Evolutionary conservation across 2,329 filamentous ascomycete genomes (phyloP).

Genomic region (Alternaria sp.): DNA sequence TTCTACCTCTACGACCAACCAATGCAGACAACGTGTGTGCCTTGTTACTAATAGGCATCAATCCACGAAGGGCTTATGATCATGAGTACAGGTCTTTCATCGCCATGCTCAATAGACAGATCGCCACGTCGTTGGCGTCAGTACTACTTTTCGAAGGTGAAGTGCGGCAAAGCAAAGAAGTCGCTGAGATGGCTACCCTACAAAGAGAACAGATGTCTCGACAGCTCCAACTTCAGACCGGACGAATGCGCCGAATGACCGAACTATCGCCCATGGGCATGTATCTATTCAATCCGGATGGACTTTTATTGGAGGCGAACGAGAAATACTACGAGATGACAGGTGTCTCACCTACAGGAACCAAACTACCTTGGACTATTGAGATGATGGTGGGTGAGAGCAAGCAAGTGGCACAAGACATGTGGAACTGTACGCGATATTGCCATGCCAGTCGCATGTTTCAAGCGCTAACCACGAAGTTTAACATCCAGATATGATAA

Average conservation of each 20-base stretch:
- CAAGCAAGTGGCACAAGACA: slow-evolving; percentile 37
- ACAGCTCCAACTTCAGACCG: slow-evolving; percentile 39
- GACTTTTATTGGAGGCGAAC: slow-evolving; percentile 52
- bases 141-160: slow-evolving; percentile 44
- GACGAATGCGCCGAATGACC: slow-evolving; percentile 44
- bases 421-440: slow-evolving; percentile 43
- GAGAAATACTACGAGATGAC: slow-evolving; percentile 59
- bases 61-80: slow-evolving; percentile 43
- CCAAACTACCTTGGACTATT: slow-evolving; percentile 53
- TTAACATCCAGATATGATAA: slow-evolving; percentile 29
- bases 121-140: slow-evolving; percentile 44
- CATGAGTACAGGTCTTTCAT: slow-evolving; percentile 42
- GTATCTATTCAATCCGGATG: slow-evolving; percentile 48
- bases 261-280: slow-evolving; percentile 44
- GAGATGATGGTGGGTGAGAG: slow-evolving; percentile 50
- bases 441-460: background rate
- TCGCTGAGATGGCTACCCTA: slow-evolving; percentile 34
- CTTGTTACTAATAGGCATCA: slow-evolving; percentile 41
- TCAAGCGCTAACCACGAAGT: background rate
- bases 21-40: slow-evolving; percentile 40
- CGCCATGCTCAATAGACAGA: slow-evolving; percentile 39
- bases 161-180: slow-evolving; percentile 34
- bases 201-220: slow-evolving; percentile 37
- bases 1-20: slow-evolving; percentile 41
- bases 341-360: slow-evolving; percentile 48